Conservation (phyloP, 2,329 filamentous ascomycete genomes). For the Colletotrichum sp. region DNA sequence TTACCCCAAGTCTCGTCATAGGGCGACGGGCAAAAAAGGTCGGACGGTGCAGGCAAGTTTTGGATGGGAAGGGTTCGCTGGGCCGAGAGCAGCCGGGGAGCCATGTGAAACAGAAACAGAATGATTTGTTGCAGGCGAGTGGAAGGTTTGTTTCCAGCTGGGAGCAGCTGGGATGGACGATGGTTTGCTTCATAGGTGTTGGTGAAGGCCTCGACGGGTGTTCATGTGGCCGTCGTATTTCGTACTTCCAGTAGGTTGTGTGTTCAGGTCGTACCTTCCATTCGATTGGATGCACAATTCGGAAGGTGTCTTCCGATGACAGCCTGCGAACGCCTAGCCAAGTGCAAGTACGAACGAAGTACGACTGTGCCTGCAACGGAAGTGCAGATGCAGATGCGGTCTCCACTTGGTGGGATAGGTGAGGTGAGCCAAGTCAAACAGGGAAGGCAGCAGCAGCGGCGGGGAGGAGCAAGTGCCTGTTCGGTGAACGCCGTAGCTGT, state of each 20-base stretch:
- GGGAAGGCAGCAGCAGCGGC: not conserved
- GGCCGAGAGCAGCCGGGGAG: not conserved
- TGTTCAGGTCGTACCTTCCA: not conserved
- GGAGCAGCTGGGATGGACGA: not conserved
- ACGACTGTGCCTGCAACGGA: not conserved
- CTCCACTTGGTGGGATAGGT: not conserved
- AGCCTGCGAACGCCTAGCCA: not conserved
- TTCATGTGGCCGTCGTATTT: not conserved
- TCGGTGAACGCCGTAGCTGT: not conserved
- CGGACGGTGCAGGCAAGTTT: not conserved
- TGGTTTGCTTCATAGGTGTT: not conserved
- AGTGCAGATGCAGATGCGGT: not conserved
- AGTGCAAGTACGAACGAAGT: not conserved
- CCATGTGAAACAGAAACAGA: slow-evolving; percentile 5
- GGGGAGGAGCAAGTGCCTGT: not conserved
- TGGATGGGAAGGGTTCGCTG: not conserved
- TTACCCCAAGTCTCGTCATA: not conserved
- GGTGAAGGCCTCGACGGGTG: not conserved
- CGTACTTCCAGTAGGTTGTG: not conserved
- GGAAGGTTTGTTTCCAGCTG: not conserved
- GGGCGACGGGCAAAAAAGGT: not conserved
- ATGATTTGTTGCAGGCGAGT: not conserved
- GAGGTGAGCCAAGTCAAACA: not conserved
- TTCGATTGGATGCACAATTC: not conserved
- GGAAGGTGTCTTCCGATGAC: not conserved